phyloP scores from a whole-genome alignment of 768 basidiomycete species.

The Mycena chlorophos region DNA sequence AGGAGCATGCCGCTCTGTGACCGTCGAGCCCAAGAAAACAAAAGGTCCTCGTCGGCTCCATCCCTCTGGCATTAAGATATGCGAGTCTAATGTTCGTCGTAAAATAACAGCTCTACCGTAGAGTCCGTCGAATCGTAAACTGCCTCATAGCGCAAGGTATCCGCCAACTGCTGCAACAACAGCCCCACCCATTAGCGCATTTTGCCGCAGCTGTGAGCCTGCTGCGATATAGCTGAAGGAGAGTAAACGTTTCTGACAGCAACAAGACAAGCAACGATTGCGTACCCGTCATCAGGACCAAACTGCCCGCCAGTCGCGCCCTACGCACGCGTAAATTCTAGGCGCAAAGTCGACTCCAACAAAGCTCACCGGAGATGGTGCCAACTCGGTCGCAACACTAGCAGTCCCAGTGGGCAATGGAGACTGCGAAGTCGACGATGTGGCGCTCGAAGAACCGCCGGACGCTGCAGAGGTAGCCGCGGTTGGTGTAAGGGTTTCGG shows the following conservation, averaged over 20 bases:
- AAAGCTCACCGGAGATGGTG: constrained; percentile 18
- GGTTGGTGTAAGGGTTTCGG: constrained; percentile 39
- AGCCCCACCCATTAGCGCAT: constrained; percentile 46
- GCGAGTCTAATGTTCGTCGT: neutral
- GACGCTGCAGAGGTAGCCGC: constrained; percentile 7
- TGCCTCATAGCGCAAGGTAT: constrained; percentile 47
- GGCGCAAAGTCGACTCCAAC: neutral
- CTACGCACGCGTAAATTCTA: constrained; percentile 35
- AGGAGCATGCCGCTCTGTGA: too few relatives aligned
- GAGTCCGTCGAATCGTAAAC: too few relatives aligned
- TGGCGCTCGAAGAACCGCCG: constrained; percentile 11
- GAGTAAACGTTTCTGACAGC: too few relatives aligned
- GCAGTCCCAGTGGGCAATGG: constrained; percentile 18
- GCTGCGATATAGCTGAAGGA: too few relatives aligned
- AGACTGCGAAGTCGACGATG: constrained; percentile 10
- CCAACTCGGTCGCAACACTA: constrained; percentile 1
- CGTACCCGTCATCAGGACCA: constrained; percentile 71
- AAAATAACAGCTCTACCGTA: too few relatives aligned
- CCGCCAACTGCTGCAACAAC: constrained; percentile 51
- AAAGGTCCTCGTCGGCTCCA: too few relatives aligned
- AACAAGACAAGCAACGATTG: too few relatives aligned
- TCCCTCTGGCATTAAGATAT: neutral
- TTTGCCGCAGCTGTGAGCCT: constrained; percentile 49
- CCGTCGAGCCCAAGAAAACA: too few relatives aligned
- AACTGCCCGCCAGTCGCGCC: constrained; percentile 50